Evolutionary conservation across 352 stramenopile species (phyloP), one percentile per base, ranked within the genome.

Genomic region (Phytophthora sp.): DNA sequence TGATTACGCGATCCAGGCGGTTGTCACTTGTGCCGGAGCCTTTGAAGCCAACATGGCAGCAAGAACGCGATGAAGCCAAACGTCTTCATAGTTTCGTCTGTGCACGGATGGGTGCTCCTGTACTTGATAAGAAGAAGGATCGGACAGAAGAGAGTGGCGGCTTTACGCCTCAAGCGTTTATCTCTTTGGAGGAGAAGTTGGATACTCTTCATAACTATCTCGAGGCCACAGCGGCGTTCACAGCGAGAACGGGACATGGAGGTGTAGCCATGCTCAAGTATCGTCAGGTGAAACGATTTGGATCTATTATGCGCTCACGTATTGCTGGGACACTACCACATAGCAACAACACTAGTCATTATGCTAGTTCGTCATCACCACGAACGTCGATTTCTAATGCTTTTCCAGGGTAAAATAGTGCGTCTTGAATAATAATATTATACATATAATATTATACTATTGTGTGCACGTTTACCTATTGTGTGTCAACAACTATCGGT

Each of bases 201-300:
- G 62, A 74, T 24, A 78, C 82, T 6, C 77, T 93, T 15, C 77
- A 89, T 29, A 80, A 89, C 15, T 90, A 90, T 63, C 65, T 93
- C 7, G 53, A 81, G 33, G 65, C 73, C 0, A 68, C 69, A 27
- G 53, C 65, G 24, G 53, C 24, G 15, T 54, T 57, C 63, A 66
- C 47, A 24, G 38, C 57, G 15, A 27, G 52, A 31, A 41, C 41
- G 0, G 44, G 52, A 16, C 61, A 63, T 3, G 56, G 73, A 42
- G 66, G 63, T 2, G 63, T 66, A 15, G 69, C 73, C 5, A 64
- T 92, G n/a, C 58, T 76, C 24, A 92, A 90, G 35, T 80, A 80
- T 58, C 78, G 80, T 2, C 80, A 92, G 53, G 76, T 89, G 52
- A 89, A 89, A 30, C 71, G 71, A 1, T 89, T 92, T 56, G 80